Percentiles rank a stretch among this genome's conserved stretches.
Conservation (phyloP, 2,329 filamentous ascomycete genomes). For the Microdochium paspali region DNA sequence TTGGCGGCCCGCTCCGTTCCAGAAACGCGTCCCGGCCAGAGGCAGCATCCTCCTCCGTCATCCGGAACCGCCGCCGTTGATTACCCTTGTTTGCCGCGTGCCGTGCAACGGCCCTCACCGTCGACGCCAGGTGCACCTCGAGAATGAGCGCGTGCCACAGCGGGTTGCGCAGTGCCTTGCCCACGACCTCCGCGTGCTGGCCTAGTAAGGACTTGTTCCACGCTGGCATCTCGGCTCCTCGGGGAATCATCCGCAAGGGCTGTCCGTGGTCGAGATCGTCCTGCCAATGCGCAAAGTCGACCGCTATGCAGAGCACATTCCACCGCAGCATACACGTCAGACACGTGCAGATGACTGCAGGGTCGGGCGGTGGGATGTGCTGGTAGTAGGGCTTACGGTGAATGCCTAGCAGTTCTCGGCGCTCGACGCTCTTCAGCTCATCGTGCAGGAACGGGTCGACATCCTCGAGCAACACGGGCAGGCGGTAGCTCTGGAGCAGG, state of each 20-base stretch:
- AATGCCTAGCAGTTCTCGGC: constrained; percentile 32
- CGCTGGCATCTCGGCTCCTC: constrained; percentile 29
- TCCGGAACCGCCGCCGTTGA: constrained; percentile 29
- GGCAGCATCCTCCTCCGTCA: constrained; percentile 33
- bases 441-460: constrained; percentile 12
- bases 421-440: constrained; percentile 10
- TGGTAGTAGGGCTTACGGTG: constrained; percentile 43
- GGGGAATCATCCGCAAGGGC: constrained; percentile 40
- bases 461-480: constrained; percentile 31
- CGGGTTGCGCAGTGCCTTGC: constrained; percentile 32
- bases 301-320: constrained; percentile 42
- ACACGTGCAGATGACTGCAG: constrained; percentile 42
- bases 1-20: constrained; percentile 36
- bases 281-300: constrained; percentile 51
- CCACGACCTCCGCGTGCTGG: constrained; percentile 31
- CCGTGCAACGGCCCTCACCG: constrained; percentile 30
- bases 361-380: constrained; percentile 38
- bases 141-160: constrained; percentile 41
- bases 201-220: constrained; percentile 40
- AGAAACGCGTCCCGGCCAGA: constrained; percentile 41
- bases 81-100: constrained; percentile 41
- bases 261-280: constrained; percentile 35
- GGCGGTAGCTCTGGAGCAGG: constrained; percentile 39
- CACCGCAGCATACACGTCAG: constrained; percentile 45
- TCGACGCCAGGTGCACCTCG: constrained; percentile 36